Evolutionary conservation across 164 flowering plant species (phyloP), one percentile per base, ranked within the genome.

Genomic region (Magnolia officinalis): DNA sequence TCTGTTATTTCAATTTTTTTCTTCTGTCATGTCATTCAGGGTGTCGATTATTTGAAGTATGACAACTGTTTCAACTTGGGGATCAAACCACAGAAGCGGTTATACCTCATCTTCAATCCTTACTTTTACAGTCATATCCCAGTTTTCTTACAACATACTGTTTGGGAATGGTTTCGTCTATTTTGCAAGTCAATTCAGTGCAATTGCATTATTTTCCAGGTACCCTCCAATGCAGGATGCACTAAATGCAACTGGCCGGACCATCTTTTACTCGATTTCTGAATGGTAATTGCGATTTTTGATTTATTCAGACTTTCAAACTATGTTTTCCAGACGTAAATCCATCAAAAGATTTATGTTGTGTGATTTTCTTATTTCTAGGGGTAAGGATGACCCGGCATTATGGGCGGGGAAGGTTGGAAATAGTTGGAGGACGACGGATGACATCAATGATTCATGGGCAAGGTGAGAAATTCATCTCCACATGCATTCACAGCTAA

Each of bases 201-300:
- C 50, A 50, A 50, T 72, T 66, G 64, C 66, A 19, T 4, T 73
- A 37, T 37, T 64, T 74, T 84, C 24, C 85, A 96, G 99, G 71
- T 96, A 91, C 73, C 98, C 98, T 19, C 97, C 97, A n/a, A 96
- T 96, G 99, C 89, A 97, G 77, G 89, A 91, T 70, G 98, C 98
- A 76, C 83, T 96, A 64, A 91, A 91, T 81, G 87, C 87, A 58
- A 90, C 93, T 72, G 91, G 93, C 20, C 90, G 86, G 13, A 78
- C 85, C 31, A 89, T 96, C 77, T 94, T 96, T 83, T 96, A 96
- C 82, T 91, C 99, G 31, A 79, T 96, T 75, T 96, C 98, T 83
- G 99, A 96, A 90, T 94, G 99, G 99, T 96, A 91, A 81, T 72
- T 23, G 23, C 72, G 51, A 66, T 64, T 66, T 19, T 23, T 78